Base-by-base conservation (phyloP, 2,329 filamentous ascomycete genomes). In the Sporothrix variecibatus region DNA sequence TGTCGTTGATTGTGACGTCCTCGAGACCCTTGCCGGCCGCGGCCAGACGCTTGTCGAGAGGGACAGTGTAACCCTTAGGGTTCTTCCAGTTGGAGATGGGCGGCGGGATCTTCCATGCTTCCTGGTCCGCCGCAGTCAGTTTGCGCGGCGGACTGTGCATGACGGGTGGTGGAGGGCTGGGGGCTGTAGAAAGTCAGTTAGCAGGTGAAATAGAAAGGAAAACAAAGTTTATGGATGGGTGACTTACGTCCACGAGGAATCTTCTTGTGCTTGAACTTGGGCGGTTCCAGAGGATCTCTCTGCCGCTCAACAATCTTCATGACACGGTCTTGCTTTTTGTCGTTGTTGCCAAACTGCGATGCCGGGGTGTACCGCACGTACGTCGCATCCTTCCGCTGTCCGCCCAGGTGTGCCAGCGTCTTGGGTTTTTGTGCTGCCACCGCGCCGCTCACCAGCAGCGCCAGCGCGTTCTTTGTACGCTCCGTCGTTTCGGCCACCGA, bases 51-150 rank as follows among this genome's bases (percentile, higher is more conserved):
- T 99, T 99, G 82, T 99, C 96, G 71, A 99, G 83, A 0, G 96
- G 94, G 0, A 99, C 94, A 0, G 96, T 99, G 81, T 97, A 99
- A 79, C 96, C 96, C 85, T 98, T 98, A 0, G 95, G 94, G 82
- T 99, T 99, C 88, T 99, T 99, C 96, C 96, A 99, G 82, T 98
- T 98, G 26, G 94, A 97, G 1, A 99, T 92, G 0, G 95, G 93
- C 1, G 38, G 20, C 12, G 87, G 88, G 56, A 90, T 98, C 80
- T 92, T 94, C 96, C 96, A 99, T 75, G 93, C 94, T 82, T 98
- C 96, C 82, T 98, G 95, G 79, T 99, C 96, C 81, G 97, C 95
- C 6, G 95, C 96, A 0, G 96, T 99, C 76, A 99, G 87, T 81
- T 98, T 99, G 76, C 96, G 88, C 0, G 96, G 95, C 17, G 96